Evolutionary conservation across 192 early-diverging fungal genomes (phyloP), one percentile per base, ranked within the genome.

Genomic region (Endogone sp.): DNA sequence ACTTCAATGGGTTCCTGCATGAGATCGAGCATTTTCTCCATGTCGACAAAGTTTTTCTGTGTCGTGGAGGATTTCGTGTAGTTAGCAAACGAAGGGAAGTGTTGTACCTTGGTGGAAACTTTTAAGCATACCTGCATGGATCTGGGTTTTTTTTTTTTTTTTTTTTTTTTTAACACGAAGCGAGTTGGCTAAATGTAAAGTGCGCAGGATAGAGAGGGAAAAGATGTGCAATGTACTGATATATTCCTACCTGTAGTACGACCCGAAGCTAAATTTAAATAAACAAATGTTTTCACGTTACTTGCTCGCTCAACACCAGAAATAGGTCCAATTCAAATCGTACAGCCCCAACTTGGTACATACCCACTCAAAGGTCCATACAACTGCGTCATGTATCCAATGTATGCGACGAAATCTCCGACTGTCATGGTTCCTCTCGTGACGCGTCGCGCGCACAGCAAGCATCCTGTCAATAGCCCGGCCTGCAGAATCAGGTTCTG

Each of bases 21-120:
- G 4, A 44, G 13, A 13, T 94, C 92, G n/a, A 94, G 81, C 80
- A 94, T 91, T 70, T 91, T 90, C 63, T 94, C 92, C 92, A 92
- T 92, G 63, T 93, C 92, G 64, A 85, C 85, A 74, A 92, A 89
- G 80, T 90, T 92, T 78, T 96, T 92, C 77, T 95, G 89, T 49
- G 62, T 84, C 85, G 71, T 90, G 81, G 74, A 90, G 90, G 6
- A 84, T 56, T 21, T 86, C 56, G 60, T n/a, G n/a, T n/a, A n/a
- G 20, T 86, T 90, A 49, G 90, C 92, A 56, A 93, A 89, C 88
- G 86, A 88, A n/a, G n/a, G n/a, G n/a, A n/a, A n/a, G n/a, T n/a
- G n/a, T n/a, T n/a, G n/a, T n/a, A n/a, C n/a, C n/a, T n/a, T n/a
- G n/a, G n/a, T n/a, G n/a, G n/a, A n/a, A n/a, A n/a, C n/a, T n/a